These are phyloP conservation scores for Fusarium sp. DNA, from an alignment of 2,329 filamentous ascomycete species.

Conservation along the genomic window DNA sequence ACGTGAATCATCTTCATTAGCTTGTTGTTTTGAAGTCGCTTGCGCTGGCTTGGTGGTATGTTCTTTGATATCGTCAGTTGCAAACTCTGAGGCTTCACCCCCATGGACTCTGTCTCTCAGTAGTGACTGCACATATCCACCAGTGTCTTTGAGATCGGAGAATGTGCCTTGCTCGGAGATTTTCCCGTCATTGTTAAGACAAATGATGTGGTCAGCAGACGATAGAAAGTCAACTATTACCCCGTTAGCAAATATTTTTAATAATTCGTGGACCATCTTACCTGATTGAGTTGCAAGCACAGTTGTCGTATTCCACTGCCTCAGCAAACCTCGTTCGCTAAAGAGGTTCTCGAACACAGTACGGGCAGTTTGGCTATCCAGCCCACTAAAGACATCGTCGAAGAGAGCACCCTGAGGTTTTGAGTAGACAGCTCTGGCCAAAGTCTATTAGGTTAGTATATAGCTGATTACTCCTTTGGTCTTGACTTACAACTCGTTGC, in stretches of 20 bases:
- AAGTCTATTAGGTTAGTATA: slow-evolving; percentile 42
- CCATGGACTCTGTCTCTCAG: background rate
- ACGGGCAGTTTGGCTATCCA: slow-evolving; percentile 52
- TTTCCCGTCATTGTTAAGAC: slow-evolving; percentile 23
- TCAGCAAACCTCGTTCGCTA: slow-evolving; percentile 42
- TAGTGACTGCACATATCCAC: slow-evolving; percentile 22
- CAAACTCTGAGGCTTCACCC: too few species aligned
- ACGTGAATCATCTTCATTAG: slow-evolving; percentile 33
- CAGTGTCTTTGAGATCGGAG: slow-evolving; percentile 6
- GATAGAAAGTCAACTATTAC: slow-evolving; percentile 48
- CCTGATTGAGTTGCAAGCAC: slow-evolving; percentile 53
- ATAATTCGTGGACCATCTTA: background rate
- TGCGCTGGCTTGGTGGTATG: slow-evolving; percentile 11
- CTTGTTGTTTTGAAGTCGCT: background rate
- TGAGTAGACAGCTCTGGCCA: slow-evolving; percentile 55
- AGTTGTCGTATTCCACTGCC: slow-evolving; percentile 49
- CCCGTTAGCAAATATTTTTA: background rate
- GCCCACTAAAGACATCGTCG: slow-evolving; percentile 55
- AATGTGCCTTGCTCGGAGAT: slow-evolving; percentile 52
- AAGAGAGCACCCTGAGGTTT: slow-evolving; percentile 49
- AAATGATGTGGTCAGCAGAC: slow-evolving; percentile 40
- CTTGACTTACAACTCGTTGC: slow-evolving; percentile 52
- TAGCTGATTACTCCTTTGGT: background rate
- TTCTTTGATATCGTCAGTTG: background rate
- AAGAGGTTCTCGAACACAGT: slow-evolving; percentile 49